Evolutionary conservation across 1,284 basidiomycete genomes (phyloP).

Genomic region (Sporisorium reilianum): DNA sequence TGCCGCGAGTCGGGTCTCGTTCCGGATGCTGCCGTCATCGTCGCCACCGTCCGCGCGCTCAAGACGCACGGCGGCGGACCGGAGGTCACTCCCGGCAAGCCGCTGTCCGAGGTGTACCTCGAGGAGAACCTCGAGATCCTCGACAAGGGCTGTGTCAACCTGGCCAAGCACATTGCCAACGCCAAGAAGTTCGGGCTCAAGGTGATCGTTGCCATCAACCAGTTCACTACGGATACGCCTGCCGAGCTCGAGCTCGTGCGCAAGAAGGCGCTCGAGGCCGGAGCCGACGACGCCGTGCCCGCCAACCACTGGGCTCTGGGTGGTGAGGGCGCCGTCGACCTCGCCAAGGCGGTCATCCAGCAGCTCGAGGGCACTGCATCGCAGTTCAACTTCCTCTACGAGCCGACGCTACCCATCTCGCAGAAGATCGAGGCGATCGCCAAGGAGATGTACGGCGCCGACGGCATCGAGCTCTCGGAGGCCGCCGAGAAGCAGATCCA

Average conservation of each 20-base stretch:
- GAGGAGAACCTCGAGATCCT: constrained; percentile 92
- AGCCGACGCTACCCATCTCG: constrained; percentile 56
- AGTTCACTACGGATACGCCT: constrained; percentile 89
- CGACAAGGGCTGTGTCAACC: constrained; percentile 90
- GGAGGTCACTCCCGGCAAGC: constrained; percentile 95
- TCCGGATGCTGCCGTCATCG: constrained; percentile 94
- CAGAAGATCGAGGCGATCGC: constrained; percentile 68
- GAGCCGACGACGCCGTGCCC: constrained; percentile 94
- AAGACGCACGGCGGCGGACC: constrained; percentile 99
- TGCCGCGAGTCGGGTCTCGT: constrained; percentile 91
- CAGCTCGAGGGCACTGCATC: constrained; percentile 54
- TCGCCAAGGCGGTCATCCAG: constrained; percentile 64
- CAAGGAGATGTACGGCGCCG: constrained; percentile 67
- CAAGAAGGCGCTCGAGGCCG: constrained; percentile 82
- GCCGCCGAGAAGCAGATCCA: constrained; percentile 85
- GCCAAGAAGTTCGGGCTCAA: constrained; percentile 96
- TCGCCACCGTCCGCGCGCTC: constrained; percentile 94
- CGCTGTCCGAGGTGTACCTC: constrained; percentile 91
- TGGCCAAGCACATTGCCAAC: constrained; percentile 94
- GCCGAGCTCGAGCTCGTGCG: constrained; percentile 90
- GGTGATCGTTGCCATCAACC: constrained; percentile 95
- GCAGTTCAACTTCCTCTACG: constrained; percentile 68
- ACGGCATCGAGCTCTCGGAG: constrained; percentile 73
- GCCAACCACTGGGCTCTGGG: constrained; percentile 81
- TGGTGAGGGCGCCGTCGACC: constrained; percentile 62